Evolutionary conservation across 139 green algal genomes (phyloP).

Genomic region (Haematococcus lacustris): DNA sequence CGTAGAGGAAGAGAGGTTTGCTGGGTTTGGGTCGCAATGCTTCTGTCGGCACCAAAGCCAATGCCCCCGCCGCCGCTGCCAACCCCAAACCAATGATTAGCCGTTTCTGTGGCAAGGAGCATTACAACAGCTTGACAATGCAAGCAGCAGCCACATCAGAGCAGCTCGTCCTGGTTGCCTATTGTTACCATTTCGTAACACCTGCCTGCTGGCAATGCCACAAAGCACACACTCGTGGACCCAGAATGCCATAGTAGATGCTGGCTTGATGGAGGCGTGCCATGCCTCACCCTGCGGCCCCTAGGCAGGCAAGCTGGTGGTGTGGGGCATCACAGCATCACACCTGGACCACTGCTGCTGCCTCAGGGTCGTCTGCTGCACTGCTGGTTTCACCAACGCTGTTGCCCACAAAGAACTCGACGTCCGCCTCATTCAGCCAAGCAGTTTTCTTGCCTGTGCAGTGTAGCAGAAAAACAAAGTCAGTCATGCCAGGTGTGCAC

Average conservation of each 20-base stretch:
- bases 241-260: conserved; percentile 17
- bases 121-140: conserved; percentile 4
- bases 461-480: background rate
- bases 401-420: conserved; percentile 62
- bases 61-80: conserved; percentile 30
- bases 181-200: background rate
- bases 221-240: conserved; percentile 1
- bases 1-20: conserved; percentile 70
- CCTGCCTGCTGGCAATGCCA: background rate
- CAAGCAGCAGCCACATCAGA: background rate
- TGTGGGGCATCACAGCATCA: no score
- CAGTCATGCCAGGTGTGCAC: no score
- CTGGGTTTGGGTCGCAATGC: conserved; percentile 40
- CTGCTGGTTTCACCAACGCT: no score
- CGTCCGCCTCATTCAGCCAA: conserved; percentile 59
- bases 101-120: conserved; percentile 14
- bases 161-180: background rate
- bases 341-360: no score
- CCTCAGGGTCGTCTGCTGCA: no score
- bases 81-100: conserved; percentile 36
- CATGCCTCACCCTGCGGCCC: conserved; percentile 13
- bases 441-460: background rate
- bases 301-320: conserved; percentile 15
- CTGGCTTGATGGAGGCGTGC: conserved; percentile 6
- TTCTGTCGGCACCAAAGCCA: conserved; percentile 66